Evolutionary conservation across 202 grass and related monocot species (phyloP).

Genomic region (Elaeis oleifera): DNA sequence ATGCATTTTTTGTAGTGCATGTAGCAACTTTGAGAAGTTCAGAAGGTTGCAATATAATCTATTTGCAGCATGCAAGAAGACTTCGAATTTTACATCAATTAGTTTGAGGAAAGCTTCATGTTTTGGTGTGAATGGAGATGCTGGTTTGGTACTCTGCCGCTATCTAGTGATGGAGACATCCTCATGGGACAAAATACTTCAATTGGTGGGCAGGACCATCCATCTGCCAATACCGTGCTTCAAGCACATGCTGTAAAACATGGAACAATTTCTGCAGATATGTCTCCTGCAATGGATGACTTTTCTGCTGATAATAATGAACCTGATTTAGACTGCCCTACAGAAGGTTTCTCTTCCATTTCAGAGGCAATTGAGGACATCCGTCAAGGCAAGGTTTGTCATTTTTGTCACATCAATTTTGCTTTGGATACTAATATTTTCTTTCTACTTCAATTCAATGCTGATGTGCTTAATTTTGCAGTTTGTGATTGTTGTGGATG

Average conservation of each 20-base stretch:
- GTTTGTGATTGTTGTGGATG: conserved; percentile 84
- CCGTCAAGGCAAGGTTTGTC: conserved; percentile 74
- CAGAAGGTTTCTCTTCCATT: conserved; percentile 68
- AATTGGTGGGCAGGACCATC: conserved; percentile 47
- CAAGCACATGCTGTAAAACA: conserved; percentile 19
- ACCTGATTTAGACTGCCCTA: conserved; percentile 66
- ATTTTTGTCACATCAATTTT: conserved; percentile 4
- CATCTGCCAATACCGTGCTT: conserved; percentile 18
- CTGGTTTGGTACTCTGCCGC: conserved; percentile 28
- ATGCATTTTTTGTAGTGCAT: conserved; percentile 15
- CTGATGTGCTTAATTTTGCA: conserved; percentile 34
- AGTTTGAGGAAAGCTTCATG: conserved; percentile 34
- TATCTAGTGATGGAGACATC: conserved; percentile 26
- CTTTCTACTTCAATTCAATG: conserved; percentile 7
- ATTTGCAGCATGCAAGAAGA: conserved; percentile 15
- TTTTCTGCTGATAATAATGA: conserved; percentile 37
- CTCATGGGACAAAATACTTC: conserved; percentile 43
- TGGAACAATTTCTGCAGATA: conserved; percentile 32
- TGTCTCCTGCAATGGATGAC: conserved; percentile 14
- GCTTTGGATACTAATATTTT: conserved; percentile 1
- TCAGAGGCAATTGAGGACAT: conserved; percentile 65
- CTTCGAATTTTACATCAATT: conserved; percentile 23
- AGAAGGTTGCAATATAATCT: conserved; percentile 12
- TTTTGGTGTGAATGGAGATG: conserved; percentile 29
- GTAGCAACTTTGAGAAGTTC: conserved; percentile 22